Evolutionary conservation across 139 green algal species (phyloP).

Genomic region (Chlamydomonas applanata): DNA sequence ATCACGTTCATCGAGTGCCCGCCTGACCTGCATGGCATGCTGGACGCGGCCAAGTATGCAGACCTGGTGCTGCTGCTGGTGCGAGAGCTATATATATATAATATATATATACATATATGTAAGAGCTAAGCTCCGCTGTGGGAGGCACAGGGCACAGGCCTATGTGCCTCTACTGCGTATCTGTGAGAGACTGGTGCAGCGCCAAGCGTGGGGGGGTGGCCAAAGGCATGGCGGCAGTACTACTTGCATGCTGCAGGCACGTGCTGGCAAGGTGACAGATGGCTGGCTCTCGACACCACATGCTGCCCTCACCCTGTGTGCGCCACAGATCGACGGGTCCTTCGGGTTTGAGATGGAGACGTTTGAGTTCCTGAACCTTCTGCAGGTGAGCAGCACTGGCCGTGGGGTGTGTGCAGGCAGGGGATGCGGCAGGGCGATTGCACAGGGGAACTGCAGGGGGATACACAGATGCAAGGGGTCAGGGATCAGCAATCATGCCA

Average conservation of each 20-base stretch:
- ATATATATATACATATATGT: too few species aligned
- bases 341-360: slow-evolving; percentile 99
- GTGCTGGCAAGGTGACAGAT: neutral
- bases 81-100: too few species aligned
- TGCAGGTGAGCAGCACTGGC: slow-evolving; percentile 64
- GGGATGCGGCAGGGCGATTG: too few species aligned
- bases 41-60: slow-evolving; percentile 92
- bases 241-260: too few species aligned
- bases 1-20: slow-evolving; percentile 96
- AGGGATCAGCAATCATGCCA: too few species aligned
- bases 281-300: neutral
- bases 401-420: too few species aligned
- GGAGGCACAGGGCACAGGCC: too few species aligned
- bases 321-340: slow-evolving; percentile 65
- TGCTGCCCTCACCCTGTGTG: neutral
- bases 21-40: slow-evolving; percentile 81
- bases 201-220: neutral
- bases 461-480: too few species aligned
- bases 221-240: too few species aligned
- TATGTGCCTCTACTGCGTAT: neutral
- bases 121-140: too few species aligned
- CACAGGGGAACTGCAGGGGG: too few species aligned
- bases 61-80: slow-evolving; percentile 97
- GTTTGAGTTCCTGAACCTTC: slow-evolving; percentile 98
- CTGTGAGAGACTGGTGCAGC: neutral